Conservation (phyloP, 1,139 yeast species). For the Candida smagusa region DNA sequence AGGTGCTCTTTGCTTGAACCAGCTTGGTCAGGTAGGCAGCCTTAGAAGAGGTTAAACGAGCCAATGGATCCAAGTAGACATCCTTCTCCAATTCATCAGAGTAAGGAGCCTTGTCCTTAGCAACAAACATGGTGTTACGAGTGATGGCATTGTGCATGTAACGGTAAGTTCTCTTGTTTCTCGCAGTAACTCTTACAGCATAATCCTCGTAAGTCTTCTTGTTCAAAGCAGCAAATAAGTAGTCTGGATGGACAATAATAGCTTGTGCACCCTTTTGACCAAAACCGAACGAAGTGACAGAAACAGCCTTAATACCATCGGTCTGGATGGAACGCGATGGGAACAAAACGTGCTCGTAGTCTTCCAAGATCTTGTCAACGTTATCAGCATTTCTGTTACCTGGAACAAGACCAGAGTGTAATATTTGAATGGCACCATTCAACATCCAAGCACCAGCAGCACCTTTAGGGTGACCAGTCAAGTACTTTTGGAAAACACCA, state of each 20-base stretch:
- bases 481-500: slow-evolving; percentile 98
- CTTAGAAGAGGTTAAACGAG: slow-evolving; percentile 66
- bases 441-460: slow-evolving; percentile 99
- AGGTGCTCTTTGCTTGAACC: slow-evolving; percentile 32
- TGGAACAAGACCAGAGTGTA: slow-evolving; percentile 92
- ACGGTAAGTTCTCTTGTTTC: slow-evolving; percentile 90
- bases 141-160: slow-evolving; percentile 96
- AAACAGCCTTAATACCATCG: slow-evolving; percentile 95
- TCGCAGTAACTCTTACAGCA: slow-evolving; percentile 64
- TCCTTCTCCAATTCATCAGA: slow-evolving; percentile 78
- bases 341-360: slow-evolving; percentile 84
- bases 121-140: slow-evolving; percentile 85
- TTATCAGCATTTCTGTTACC: slow-evolving; percentile 99
- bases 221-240: slow-evolving; percentile 80
- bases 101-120: slow-evolving; percentile 93
- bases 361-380: slow-evolving; percentile 77
- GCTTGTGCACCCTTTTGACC: slow-evolving; percentile 99
- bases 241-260: slow-evolving; percentile 86
- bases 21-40: slow-evolving; percentile 46
- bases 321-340: slow-evolving; percentile 94
- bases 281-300: slow-evolving; percentile 96
- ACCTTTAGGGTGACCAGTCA: slow-evolving; percentile 99
- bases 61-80: slow-evolving; percentile 95
- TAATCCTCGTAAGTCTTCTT: slow-evolving; percentile 67
- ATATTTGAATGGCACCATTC: slow-evolving; percentile 94